Conservation (phyloP, 768 basidiomycete genomes). For the Baorangia bicolor region DNA sequence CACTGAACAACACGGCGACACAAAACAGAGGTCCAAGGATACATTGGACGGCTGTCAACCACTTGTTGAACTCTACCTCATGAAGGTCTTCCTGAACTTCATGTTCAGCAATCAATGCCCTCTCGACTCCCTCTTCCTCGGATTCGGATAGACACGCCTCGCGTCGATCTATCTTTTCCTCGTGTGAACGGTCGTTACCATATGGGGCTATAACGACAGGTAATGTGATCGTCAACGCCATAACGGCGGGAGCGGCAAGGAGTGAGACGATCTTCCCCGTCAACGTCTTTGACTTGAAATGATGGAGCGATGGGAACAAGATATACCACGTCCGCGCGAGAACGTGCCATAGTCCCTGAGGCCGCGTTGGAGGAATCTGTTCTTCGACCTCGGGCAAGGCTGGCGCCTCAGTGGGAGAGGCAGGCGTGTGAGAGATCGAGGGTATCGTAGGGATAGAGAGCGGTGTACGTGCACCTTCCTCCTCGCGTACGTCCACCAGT, state of each 20-base stretch:
- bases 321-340: slow-evolving; percentile 51
- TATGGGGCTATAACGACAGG: slow-evolving; percentile 82
- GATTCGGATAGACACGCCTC: slow-evolving; percentile 61
- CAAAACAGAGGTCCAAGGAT: slow-evolving; percentile 79
- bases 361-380: slow-evolving; percentile 40
- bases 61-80: slow-evolving; percentile 69
- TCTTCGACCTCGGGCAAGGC: slow-evolving; percentile 45
- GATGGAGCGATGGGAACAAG: slow-evolving; percentile 83
- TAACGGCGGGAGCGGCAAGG: slow-evolving; percentile 83
- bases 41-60: slow-evolving; percentile 85
- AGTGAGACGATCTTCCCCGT: slow-evolving; percentile 71
- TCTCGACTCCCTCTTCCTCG: slow-evolving; percentile 73
- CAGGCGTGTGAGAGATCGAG: slow-evolving; percentile 56
- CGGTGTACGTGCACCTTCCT: slow-evolving; percentile 14
- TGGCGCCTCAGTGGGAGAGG: slow-evolving; percentile 40
- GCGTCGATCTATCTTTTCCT: slow-evolving; percentile 30
- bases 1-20: slow-evolving; percentile 74
- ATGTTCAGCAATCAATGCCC: slow-evolving; percentile 70
- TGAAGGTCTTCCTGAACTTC: slow-evolving; percentile 69
- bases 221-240: slow-evolving; percentile 82
- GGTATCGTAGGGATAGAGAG: slow-evolving; percentile 42
- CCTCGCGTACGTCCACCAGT: slow-evolving; percentile 10
- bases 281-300: slow-evolving; percentile 67
- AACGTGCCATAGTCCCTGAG: slow-evolving; percentile 36
- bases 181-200: slow-evolving; percentile 14